Base-by-base conservation (phyloP, 805 yeast species). In the Debaryomyces hansenii region DNA sequence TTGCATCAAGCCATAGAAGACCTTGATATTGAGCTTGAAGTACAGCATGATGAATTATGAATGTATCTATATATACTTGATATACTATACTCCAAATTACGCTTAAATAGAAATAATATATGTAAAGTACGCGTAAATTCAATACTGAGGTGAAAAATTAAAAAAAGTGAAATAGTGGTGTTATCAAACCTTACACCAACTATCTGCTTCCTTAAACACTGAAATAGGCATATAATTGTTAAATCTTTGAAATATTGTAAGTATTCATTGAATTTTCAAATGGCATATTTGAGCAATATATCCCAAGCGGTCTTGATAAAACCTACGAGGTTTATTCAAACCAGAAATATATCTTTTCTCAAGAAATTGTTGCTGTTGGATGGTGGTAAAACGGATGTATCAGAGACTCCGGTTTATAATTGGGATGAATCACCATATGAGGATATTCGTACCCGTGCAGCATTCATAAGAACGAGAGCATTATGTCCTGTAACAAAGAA, bases 361-460 rank as follows among this genome's bases (percentile, higher is more conserved):
- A 68, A 67, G 63, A 68, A 64, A 41, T 51, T 72, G 37, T 65
- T 72, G 49, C 66, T 63, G 24, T 62, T 72, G 53, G 72, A 70
- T 44, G 58, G 57, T 39, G 59, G 62, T 21, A 63, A 61, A 20
- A 49, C 46, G 10, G 68, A 67, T 24, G 52, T 53, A n/a, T 39
- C 48, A 2, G 72, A 66, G 40, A 58, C 64, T 15, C 55, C 62
- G 11, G 58, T 71, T 47, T 64, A 88, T 61, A 82, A 83, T 24
- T 91, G 97, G 97, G 97, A 92, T 60, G 84, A 86, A 49, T 88
- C 96, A 1, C 97, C 98, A 1, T 80, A 84, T 20, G 87, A 86
- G 45, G 97, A 89, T 55, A 74, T 92, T 48, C 80, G 98, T 53
- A 86, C 89, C 54, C 78, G 97, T 50, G 97, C 98, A 1, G 97